Evolutionary conservation across 2,329 filamentous ascomycete species (phyloP), one percentile per base, ranked within the genome.

Genomic region (Pseudocercospora cruenta): DNA sequence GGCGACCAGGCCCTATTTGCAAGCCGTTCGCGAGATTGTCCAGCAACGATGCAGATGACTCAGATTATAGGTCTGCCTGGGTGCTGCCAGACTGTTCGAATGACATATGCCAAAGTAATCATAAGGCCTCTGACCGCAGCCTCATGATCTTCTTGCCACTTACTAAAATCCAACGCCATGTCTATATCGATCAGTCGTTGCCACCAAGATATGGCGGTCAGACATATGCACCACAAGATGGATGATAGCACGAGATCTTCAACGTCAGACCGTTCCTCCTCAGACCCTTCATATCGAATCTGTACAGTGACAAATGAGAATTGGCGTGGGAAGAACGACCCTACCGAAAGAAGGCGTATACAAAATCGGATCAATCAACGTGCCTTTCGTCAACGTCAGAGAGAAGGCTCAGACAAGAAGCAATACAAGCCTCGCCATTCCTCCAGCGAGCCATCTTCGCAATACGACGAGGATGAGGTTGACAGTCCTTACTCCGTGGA

Each of bases 341-440:
- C 74, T 36, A 62, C 66, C 8, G 74, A 76, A 60, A 64, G 74
- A 47, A 66, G 75, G 54, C 70, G 74, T 19, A 76, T 76, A 19
- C 74, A 76, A 57, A 77, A 76, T 59, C 62, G 74, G 1, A 65
- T 76, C 45, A 76, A 76, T 49, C 74, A 76, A 60, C 60, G 75
- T 60, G 75, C 75, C 9, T 76, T 75, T 45, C 67, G 74, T n/a
- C 69, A 76, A 61, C 64, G 74, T 31, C 74, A 75, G 59, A 70
- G 74, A 60, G 66, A 70, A 54, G 74, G 74, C 22, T 65, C 71
- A 24, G 68, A 72, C 10, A 57, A 71, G 10, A 74, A 71, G 65
- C 58, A 69, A 55, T 73, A 71, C 55, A 69, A 66, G 49, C 61
- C 68, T 33, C 66, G 70, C 19, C 67, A 61, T 55, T 39, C 61